Percentiles rank a stretch among this genome's conserved stretches.
Conservation (phyloP, 352 stramenopile species). For the Pythium guiyangense region DNA sequence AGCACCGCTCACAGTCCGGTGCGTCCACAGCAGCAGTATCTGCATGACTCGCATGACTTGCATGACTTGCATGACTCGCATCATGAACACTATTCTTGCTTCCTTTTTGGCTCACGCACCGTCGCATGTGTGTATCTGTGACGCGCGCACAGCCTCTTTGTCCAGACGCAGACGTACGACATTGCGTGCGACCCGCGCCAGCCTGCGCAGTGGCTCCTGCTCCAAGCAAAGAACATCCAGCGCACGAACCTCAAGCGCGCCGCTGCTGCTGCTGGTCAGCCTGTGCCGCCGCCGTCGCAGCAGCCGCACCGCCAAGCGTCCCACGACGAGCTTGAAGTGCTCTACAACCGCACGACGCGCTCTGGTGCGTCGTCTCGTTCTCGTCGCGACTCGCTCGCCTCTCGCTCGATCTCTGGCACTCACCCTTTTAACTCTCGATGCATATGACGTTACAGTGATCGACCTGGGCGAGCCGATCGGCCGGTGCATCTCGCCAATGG, state of each 20-base stretch:
- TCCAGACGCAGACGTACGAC: constrained; percentile 80
- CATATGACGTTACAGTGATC: constrained; percentile 30
- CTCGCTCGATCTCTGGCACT: background rate
- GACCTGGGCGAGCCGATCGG: constrained; percentile 67
- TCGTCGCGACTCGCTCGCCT: background rate
- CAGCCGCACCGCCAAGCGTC: constrained; percentile 10
- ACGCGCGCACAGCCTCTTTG: constrained; percentile 42
- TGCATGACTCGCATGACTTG: background rate
- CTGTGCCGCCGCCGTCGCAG: background rate
- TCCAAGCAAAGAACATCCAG: constrained; percentile 75
- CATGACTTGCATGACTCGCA: background rate
- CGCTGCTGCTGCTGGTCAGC: background rate
- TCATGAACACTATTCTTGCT: no score
- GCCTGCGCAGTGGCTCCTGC: constrained; percentile 67
- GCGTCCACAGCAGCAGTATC: background rate
- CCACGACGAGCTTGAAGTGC: constrained; percentile 68
- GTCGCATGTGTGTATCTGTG: background rate
- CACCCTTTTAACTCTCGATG: background rate
- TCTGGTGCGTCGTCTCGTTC: constrained; percentile 15
- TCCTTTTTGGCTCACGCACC: background rate
- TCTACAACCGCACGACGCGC: constrained; percentile 74
- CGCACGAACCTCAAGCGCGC: constrained; percentile 41
- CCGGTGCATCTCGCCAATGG: constrained; percentile 56
- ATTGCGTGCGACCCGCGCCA: constrained; percentile 75
- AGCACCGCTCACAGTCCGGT: constrained; percentile 3